Evolutionary conservation across 331 rosid genomes (phyloP).

Genomic region (Stylosanthes scabra): DNA sequence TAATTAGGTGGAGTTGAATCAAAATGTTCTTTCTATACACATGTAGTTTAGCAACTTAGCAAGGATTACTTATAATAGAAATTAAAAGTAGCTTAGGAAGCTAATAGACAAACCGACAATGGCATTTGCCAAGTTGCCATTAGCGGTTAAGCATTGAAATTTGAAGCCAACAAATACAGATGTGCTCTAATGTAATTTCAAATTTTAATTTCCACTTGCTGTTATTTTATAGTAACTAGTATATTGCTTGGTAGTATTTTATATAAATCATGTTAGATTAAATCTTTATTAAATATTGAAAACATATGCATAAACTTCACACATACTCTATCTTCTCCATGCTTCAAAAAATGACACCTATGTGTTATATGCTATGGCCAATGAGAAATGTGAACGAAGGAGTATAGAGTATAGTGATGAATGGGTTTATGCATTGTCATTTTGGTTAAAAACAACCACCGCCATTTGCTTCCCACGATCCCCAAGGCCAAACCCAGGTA

Average conservation of each 20-base stretch:
- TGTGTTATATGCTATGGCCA: background rate
- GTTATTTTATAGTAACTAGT: constrained; percentile 6
- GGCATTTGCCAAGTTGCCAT: constrained; percentile 20
- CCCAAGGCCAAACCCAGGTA: constrained; percentile 13
- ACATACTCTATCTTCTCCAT: background rate
- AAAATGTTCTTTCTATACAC: background rate
- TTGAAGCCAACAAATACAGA: constrained; percentile 18
- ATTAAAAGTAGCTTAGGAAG: background rate
- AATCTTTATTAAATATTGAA: background rate
- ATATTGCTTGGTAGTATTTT: background rate
- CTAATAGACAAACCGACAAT: constrained; percentile 30
- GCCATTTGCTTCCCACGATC: constrained; percentile 33
- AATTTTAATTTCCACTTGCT: constrained; percentile 24
- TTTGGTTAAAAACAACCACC: constrained; percentile 46
- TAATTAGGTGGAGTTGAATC: background rate
- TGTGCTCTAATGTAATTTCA: constrained; percentile 8
- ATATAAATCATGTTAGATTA: background rate
- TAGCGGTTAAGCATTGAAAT: constrained; percentile 15
- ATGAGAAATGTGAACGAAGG: background rate
- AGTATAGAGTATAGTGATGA: background rate
- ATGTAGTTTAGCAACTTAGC: no score
- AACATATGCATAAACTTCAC: background rate
- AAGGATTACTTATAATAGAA: background rate
- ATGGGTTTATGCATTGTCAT: constrained; percentile 31
- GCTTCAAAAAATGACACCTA: background rate